Evolutionary conservation across 129 eudicot genomes (phyloP), one percentile per base, ranked within the genome.

Genomic region (carrot (Daucus carota)): DNA sequence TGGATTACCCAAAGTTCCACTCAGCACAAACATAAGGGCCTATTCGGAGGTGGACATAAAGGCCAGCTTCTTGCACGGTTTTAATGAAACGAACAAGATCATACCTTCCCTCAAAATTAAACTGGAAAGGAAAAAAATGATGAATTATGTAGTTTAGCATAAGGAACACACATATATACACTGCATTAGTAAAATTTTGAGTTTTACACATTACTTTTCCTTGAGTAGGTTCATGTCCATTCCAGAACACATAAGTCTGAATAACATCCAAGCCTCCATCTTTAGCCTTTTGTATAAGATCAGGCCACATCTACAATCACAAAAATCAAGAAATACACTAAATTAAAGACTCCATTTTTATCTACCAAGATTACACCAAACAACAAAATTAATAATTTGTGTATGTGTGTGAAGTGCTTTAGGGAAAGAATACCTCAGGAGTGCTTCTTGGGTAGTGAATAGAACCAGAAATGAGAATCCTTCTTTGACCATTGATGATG

Each of bases 361-460:
- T 0, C 29, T 1, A 40, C 69, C 69, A 62, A 11, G 69, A 62
- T 62, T 28, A 40, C 74, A 16, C 32, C 33, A 69, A 2, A n/a
- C n/a, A 9, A 59, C 26, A 20, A 42, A 73, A 72, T 57, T 31
- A 9, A 65, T 6, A 5, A 16, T 96, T 17, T 26, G n/a, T n/a
- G n/a, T n/a, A n/a, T n/a, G n/a, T n/a, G n/a, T n/a, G n/a, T n/a
- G n/a, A 65, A 75, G 62, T 43, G 73, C 75, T 74, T 66, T 77
- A 45, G 57, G 65, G 5, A 29, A 63, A 54, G 73, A 45, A 40
- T 88, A 92, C 98, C 98, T 88, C 83, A 74, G 98, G 98, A 34
- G 98, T 92, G 83, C 98, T 92, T 88, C 98, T 85, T 66, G 98
- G 96, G 75, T 93, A 93, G 77, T 90, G 98, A 84, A 90, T 90